Conservation (phyloP, 208 protist genomes). For the Trypanosoma boissoni region DNA sequence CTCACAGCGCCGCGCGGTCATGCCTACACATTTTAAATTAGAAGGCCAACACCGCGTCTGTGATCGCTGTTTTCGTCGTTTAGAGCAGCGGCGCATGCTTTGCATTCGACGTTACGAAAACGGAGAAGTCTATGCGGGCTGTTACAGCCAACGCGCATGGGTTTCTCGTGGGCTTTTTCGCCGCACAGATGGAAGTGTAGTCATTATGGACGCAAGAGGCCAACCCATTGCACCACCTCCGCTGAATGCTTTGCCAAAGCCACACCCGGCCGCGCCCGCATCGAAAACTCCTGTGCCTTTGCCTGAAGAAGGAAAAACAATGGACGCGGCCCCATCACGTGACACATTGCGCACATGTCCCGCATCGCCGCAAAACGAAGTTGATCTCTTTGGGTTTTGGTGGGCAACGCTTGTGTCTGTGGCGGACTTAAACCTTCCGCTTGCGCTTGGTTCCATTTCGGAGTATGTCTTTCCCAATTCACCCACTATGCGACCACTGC, state of each 20-base stretch:
- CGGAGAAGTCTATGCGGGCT: constrained; percentile 76
- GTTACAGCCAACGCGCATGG: constrained; percentile 67
- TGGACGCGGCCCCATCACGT: constrained; percentile 38
- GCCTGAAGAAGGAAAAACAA: too few species aligned
- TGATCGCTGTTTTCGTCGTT: constrained; percentile 60
- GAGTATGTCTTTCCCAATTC: constrained; percentile 23
- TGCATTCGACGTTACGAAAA: constrained; percentile 53
- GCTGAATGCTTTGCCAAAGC: neutral
- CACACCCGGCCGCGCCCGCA: constrained; percentile 7
- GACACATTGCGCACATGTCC: constrained; percentile 37
- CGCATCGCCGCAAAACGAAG: constrained; percentile 40
- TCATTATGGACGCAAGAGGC: constrained; percentile 66
- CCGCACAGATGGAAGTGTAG: constrained; percentile 57
- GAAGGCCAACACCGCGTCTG: constrained; percentile 59
- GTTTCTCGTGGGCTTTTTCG: constrained; percentile 78
- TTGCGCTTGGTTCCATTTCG: constrained; percentile 35
- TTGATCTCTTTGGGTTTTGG: constrained; percentile 72
- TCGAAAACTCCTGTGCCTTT: neutral
- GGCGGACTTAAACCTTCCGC: constrained; percentile 40
- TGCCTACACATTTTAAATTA: constrained; percentile 65
- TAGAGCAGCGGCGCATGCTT: constrained; percentile 70
- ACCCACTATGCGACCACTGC: constrained; percentile 28
- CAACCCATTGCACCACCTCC: constrained; percentile 25
- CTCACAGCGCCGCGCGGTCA: constrained; percentile 51
- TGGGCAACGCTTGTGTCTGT: constrained; percentile 48